A percentile compares a stretch with the other conserved stretches of the same genome.
Conservation (phyloP, 2,329 filamentous ascomycete genomes). For the Elsinoe fawcettii region DNA sequence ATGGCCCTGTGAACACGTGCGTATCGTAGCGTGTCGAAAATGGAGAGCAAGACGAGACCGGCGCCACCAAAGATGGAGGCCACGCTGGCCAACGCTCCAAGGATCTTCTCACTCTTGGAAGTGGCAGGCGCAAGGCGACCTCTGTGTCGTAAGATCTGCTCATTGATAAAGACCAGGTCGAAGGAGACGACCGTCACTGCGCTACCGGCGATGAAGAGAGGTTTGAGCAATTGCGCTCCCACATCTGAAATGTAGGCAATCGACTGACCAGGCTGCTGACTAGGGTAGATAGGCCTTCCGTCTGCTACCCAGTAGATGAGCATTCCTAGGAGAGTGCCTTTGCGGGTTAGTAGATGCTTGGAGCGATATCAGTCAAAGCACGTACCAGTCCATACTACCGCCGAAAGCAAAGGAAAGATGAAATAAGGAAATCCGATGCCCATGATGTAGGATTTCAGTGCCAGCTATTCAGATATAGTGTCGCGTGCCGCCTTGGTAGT, state of each 20-base stretch:
- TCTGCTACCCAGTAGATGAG: slow-evolving; percentile 61
- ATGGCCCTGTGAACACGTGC: slow-evolving; percentile 64
- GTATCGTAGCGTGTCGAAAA: slow-evolving; percentile 76
- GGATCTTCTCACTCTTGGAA: slow-evolving; percentile 53
- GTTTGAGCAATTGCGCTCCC: slow-evolving; percentile 57
- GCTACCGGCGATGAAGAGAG: slow-evolving; percentile 68
- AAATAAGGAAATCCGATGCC: slow-evolving; percentile 40
- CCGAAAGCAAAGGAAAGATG: slow-evolving; percentile 63
- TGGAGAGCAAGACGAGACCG: slow-evolving; percentile 72
- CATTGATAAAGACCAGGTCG: slow-evolving; percentile 69
- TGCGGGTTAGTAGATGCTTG: not conserved
- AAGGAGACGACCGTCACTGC: slow-evolving; percentile 68
- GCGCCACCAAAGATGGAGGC: slow-evolving; percentile 67
- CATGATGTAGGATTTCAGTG: slow-evolving; percentile 23
- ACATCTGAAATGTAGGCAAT: slow-evolving; percentile 54
- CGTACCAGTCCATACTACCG: slow-evolving; percentile 50
- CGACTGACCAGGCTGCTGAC: slow-evolving; percentile 50
- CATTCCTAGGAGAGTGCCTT: slow-evolving; percentile 59
- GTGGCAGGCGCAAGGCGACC: slow-evolving; percentile 72
- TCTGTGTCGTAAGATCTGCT: slow-evolving; percentile 76
- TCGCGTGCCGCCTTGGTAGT: not conserved
- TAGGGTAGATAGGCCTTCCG: slow-evolving; percentile 50
- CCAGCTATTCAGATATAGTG: not conserved
- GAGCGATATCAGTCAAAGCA: not conserved
- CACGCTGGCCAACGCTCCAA: slow-evolving; percentile 54